phyloP scores from a whole-genome alignment of 192 early-diverging fungal species.

The Martensiomyces pterosporus region DNA sequence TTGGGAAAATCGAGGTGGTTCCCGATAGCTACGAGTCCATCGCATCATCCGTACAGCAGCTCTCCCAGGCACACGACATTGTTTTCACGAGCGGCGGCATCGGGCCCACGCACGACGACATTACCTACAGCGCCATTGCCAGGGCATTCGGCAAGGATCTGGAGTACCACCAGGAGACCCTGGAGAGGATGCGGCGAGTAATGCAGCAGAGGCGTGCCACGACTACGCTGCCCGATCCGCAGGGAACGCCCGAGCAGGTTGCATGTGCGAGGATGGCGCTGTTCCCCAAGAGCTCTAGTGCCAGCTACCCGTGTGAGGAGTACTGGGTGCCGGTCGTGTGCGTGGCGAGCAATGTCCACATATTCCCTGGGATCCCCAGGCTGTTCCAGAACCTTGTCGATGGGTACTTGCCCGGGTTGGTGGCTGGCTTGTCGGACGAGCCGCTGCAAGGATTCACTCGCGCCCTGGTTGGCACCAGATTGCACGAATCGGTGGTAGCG shows the following conservation, averaged over 20 bases:
- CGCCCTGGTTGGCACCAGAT: slow-evolving; percentile 14
- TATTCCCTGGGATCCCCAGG: slow-evolving; percentile 66
- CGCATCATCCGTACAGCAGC: slow-evolving; percentile 38
- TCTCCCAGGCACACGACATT: slow-evolving; percentile 50
- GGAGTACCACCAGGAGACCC: slow-evolving; percentile 52
- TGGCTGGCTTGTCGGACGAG: neutral
- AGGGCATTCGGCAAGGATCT: slow-evolving; percentile 55
- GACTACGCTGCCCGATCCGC: slow-evolving; percentile 22
- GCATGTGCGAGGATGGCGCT: slow-evolving; percentile 64
- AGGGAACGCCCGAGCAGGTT: slow-evolving; percentile 19
- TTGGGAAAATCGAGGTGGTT: slow-evolving; percentile 55
- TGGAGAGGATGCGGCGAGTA: slow-evolving; percentile 52
- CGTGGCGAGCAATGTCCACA: slow-evolving; percentile 55
- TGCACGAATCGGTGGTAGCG: slow-evolving; percentile 29
- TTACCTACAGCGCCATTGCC: slow-evolving; percentile 62
- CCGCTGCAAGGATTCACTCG: slow-evolving; percentile 10
- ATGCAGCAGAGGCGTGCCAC: slow-evolving; percentile 4
- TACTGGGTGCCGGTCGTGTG: slow-evolving; percentile 72
- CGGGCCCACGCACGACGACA: slow-evolving; percentile 67
- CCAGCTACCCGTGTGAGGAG: slow-evolving; percentile 45
- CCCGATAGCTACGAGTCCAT: slow-evolving; percentile 38
- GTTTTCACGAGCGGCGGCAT: slow-evolving; percentile 77
- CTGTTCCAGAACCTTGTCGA: slow-evolving; percentile 51
- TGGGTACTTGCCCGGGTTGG: slow-evolving; percentile 21
- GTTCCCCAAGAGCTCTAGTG: slow-evolving; percentile 46